A percentile compares a stretch with the other conserved stretches of the same genome.
phyloP scores from a whole-genome alignment of 2,329 filamentous ascomycete genomes.

The Monilinia fructigena region DNA sequence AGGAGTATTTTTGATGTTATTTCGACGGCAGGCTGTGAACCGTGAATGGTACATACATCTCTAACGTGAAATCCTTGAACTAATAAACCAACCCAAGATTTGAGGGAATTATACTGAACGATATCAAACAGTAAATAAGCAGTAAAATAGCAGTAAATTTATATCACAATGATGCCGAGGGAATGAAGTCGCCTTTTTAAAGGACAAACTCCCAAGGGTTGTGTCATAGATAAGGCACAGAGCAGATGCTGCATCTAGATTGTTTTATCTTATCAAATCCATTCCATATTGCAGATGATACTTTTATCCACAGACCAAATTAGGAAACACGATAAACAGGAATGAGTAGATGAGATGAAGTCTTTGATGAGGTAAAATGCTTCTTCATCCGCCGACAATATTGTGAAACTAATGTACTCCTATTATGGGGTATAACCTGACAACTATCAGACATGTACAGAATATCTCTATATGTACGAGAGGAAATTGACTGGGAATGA shows the following conservation, averaged over 20 bases:
- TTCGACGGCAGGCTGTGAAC: background rate
- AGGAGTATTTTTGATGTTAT: background rate
- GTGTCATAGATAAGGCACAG: conserved; percentile 21
- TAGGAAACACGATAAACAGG: conserved; percentile 9
- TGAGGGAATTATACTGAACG: background rate
- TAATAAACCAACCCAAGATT: background rate
- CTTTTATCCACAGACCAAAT: conserved; percentile 1
- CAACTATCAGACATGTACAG: conserved; percentile 5
- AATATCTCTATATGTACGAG: background rate
- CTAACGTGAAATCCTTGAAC: background rate
- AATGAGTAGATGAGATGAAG: background rate
- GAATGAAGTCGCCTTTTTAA: background rate
- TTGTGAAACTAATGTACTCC: conserved; percentile 8
- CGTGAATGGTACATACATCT: background rate
- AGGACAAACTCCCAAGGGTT: background rate
- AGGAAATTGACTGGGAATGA: background rate
- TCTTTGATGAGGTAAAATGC: background rate
- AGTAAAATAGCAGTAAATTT: background rate
- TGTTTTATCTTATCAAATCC: conserved; percentile 13
- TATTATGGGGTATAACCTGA: background rate
- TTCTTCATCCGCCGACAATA: background rate
- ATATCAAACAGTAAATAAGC: background rate
- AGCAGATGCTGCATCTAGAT: background rate
- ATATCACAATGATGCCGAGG: background rate
- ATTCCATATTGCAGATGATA: background rate